Evolutionary conservation across 306 rosid genomes (phyloP).

Genomic region (Vicia faba): DNA sequence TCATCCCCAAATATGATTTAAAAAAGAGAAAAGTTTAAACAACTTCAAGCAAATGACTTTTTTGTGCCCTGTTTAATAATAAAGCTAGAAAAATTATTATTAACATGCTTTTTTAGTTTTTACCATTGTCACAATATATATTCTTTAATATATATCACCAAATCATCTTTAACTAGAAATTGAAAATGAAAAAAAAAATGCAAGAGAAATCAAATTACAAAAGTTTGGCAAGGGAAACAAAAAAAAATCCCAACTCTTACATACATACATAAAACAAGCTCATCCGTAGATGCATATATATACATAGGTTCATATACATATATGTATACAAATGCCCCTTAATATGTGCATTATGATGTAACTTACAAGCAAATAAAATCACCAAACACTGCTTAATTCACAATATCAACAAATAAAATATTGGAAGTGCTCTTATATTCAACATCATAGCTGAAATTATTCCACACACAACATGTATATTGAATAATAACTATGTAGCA

Average conservation of each 20-base stretch:
- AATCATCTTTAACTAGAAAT: too few relatives aligned
- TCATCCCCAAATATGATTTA: too few relatives aligned
- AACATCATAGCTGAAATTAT: constrained; percentile 16
- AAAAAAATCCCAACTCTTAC: not conserved
- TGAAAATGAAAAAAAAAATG: too few relatives aligned
- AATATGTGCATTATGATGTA: not conserved
- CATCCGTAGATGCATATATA: too few relatives aligned
- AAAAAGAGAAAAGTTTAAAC: too few relatives aligned
- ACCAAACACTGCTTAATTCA: not conserved
- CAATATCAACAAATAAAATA: constrained; percentile 12
- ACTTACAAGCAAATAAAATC: constrained; percentile 9
- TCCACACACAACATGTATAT: constrained; percentile 29
- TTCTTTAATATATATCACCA: too few relatives aligned
- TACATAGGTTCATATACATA: not conserved
- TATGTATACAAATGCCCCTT: not conserved
- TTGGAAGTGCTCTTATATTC: not conserved
- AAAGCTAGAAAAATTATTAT: too few relatives aligned
- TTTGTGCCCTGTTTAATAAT: too few relatives aligned
- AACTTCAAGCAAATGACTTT: too few relatives aligned
- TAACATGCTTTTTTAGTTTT: too few relatives aligned
- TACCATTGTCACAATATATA: too few relatives aligned
- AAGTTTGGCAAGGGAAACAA: not conserved
- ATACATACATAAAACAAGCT: not conserved
- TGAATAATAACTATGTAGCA: too few relatives aligned
- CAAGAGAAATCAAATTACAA: not conserved